These are phyloP conservation scores for Daldinia sp. DNA, from an alignment of 2,329 filamentous ascomycete genomes.

Conservation along the genomic window DNA sequence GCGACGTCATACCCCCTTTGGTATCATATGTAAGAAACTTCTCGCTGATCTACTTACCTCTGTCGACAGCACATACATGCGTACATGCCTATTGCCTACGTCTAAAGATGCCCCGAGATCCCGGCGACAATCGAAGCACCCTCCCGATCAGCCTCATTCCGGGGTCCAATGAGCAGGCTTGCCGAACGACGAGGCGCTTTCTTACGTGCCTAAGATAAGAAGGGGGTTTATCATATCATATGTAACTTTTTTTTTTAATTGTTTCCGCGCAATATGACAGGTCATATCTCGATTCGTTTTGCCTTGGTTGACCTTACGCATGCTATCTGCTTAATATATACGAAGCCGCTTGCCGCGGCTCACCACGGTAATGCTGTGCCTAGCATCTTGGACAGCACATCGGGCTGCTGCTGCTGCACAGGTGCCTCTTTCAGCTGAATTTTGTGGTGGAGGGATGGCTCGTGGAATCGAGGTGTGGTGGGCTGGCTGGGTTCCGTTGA, in stretches of 20 bases:
- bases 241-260: too few relatives aligned
- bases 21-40: background rate
- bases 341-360: background rate
- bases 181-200: background rate
- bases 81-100: too few relatives aligned
- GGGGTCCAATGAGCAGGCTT: conserved; percentile 6
- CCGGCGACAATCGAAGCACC: conserved; percentile 10
- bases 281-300: conserved; percentile 11
- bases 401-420: background rate
- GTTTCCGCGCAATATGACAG: conserved; percentile 19
- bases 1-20: conserved; percentile 24
- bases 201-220: conserved; percentile 28
- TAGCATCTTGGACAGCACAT: background rate
- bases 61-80: conserved; percentile 6
- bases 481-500: background rate
- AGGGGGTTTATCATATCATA: background rate
- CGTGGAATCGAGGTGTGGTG: too few relatives aligned
- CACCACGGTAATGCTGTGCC: background rate
- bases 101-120: too few relatives aligned
- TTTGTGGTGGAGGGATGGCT: background rate
- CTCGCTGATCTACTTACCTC: conserved; percentile 4
- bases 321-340: background rate
- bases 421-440: background rate
- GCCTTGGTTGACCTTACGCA: background rate
- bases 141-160: conserved; percentile 10